Conservation (phyloP, 768 basidiomycete species). For the Suillus variegatus region DNA sequence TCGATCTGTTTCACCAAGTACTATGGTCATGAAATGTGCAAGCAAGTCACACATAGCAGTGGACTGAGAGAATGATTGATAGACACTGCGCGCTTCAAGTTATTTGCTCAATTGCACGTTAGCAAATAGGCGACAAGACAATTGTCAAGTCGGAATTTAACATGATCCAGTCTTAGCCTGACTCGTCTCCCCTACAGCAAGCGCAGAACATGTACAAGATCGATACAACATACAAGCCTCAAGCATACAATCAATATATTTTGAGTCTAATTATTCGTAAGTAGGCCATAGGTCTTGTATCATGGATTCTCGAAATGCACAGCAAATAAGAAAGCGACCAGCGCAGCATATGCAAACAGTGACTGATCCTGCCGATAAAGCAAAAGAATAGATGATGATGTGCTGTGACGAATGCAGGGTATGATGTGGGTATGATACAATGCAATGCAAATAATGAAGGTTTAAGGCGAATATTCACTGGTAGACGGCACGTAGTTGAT, state of each 20-base stretch:
- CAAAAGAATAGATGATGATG: neutral
- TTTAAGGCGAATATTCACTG: slow-evolving; percentile 23
- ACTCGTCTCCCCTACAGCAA: neutral
- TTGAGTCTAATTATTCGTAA: neutral
- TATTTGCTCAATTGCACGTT: no score
- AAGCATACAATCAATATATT: neutral
- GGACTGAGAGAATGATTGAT: no score
- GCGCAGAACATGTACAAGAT: neutral
- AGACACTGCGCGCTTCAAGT: neutral
- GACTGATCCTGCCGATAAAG: neutral
- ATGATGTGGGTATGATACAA: neutral
- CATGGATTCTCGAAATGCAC: slow-evolving; percentile 9
- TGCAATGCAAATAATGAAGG: neutral
- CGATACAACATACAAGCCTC: neutral
- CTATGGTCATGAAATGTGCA: neutral
- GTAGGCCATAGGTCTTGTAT: neutral
- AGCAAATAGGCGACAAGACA: neutral
- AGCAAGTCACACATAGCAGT: neutral
- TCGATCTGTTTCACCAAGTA: neutral
- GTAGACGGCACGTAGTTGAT: slow-evolving; percentile 61
- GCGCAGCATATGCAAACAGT: slow-evolving; percentile 4
- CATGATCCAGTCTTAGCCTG: neutral
- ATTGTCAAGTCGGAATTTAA: neutral
- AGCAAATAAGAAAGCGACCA: slow-evolving; percentile 8
- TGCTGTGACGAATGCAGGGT: neutral